Conservation (phyloP, 371 early-diverging fungal genomes). For the Caulochytrium protostelioides region DNA sequence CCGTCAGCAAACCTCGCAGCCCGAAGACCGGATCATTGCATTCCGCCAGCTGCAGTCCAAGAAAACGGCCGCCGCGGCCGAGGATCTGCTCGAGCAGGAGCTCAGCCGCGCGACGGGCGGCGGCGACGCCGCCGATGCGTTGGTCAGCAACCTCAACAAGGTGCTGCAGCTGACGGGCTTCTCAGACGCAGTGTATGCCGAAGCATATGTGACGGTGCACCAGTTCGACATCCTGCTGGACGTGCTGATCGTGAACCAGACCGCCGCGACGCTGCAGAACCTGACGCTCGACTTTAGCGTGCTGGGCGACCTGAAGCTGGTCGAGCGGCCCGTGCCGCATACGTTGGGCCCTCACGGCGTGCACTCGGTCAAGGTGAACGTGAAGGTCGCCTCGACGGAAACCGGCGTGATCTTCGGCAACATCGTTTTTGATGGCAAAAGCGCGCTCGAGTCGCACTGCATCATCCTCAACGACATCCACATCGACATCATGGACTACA, state of each 20-base stretch:
- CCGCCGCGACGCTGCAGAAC: conserved; percentile 84
- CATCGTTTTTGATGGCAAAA: conserved; percentile 83
- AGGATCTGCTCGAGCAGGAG: conserved; percentile 53
- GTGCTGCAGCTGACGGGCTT: conserved; percentile 93
- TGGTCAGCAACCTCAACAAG: conserved; percentile 63
- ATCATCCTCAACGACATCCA: conserved; percentile 89
- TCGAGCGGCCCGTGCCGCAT: conserved; percentile 77
- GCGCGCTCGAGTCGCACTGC: conserved; percentile 53
- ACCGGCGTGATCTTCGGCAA: conserved; percentile 93
- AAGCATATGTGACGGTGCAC: conserved; percentile 86
- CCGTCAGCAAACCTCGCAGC: no score
- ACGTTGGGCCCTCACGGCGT: conserved; percentile 81
- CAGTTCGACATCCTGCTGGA: conserved; percentile 94
- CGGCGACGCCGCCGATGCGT: conserved; percentile 32
- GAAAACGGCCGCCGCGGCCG: conserved; percentile 8
- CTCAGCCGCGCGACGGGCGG: conserved; percentile 65
- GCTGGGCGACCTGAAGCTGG: conserved; percentile 86
- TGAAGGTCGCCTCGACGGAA: conserved; percentile 94
- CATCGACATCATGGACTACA: conserved; percentile 96
- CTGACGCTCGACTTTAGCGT: conserved; percentile 91
- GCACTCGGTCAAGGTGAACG: conserved; percentile 79
- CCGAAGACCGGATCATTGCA: conserved; percentile 66
- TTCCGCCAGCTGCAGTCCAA: conserved; percentile 68
- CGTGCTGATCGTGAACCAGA: conserved; percentile 95
- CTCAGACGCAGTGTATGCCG: conserved; percentile 96